phyloP scores from a whole-genome alignment of 352 stramenopile species.

The Pythium rishiriense region DNA sequence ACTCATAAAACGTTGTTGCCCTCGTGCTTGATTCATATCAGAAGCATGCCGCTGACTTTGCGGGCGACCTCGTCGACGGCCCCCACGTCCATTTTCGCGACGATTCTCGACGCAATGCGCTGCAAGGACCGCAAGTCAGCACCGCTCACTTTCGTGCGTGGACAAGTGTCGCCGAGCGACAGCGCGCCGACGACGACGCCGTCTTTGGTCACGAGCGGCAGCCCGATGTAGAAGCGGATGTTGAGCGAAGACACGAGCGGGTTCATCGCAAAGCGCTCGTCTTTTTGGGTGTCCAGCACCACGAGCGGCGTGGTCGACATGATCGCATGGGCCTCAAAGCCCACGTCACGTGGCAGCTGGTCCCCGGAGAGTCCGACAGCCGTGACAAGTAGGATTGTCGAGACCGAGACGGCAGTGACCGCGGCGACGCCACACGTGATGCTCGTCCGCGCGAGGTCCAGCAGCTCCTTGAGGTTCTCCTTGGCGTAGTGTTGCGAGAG shows the following conservation, averaged over 20 bases:
- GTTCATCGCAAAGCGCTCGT: slow-evolving; percentile 80
- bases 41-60: slow-evolving; percentile 20
- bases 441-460: slow-evolving; percentile 71
- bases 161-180: slow-evolving; percentile 63
- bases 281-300: slow-evolving; percentile 70
- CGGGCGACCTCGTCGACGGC: slow-evolving; percentile 24
- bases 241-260: slow-evolving; percentile 67
- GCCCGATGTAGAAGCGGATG: slow-evolving; percentile 77
- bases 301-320: slow-evolving; percentile 75
- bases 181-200: slow-evolving; percentile 72
- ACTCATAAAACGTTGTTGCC: no score
- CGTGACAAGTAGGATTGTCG: slow-evolving; percentile 75
- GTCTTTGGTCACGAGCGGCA: slow-evolving; percentile 72
- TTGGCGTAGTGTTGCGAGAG: slow-evolving; percentile 80
- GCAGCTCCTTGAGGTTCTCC: slow-evolving; percentile 65
- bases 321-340: slow-evolving; percentile 71
- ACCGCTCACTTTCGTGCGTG: slow-evolving; percentile 64
- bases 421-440: slow-evolving; percentile 71
- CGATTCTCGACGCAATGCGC: slow-evolving; percentile 64
- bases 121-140: slow-evolving; percentile 67
- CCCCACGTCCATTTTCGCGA: slow-evolving; percentile 72
- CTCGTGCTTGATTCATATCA: slow-evolving; percentile 16
- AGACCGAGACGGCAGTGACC: slow-evolving; percentile 67
- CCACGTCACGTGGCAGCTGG: slow-evolving; percentile 75
- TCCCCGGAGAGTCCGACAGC: slow-evolving; percentile 74